Percentiles rank a stretch among this genome's conserved stretches.
These are phyloP conservation scores for Cyathus striatus DNA, from an alignment of 768 basidiomycete genomes.

Conservation along the genomic window DNA sequence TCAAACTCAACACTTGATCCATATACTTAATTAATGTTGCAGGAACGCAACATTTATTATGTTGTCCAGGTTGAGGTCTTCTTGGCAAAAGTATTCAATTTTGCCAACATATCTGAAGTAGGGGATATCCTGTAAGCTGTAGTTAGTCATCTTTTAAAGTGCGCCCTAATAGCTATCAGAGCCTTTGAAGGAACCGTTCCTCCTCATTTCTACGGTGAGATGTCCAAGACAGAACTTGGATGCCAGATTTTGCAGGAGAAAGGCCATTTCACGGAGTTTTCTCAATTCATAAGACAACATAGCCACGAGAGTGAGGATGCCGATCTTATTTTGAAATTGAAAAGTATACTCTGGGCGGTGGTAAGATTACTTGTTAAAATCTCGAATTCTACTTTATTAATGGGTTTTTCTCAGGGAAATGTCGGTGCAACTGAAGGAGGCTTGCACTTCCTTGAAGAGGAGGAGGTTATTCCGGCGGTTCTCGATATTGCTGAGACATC, in stretches of 20 bases:
- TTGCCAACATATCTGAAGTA: slow-evolving; percentile 47
- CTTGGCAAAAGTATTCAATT: slow-evolving; percentile 72
- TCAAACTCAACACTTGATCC: background rate
- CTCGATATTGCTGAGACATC: slow-evolving; percentile 90
- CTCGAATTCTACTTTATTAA: background rate
- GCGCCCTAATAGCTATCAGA: slow-evolving; percentile 22
- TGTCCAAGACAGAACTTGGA: slow-evolving; percentile 94
- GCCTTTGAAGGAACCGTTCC: slow-evolving; percentile 85
- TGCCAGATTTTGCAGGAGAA: slow-evolving; percentile 88
- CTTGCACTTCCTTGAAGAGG: slow-evolving; percentile 91
- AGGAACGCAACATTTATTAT: slow-evolving; percentile 94
- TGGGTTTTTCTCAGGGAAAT: slow-evolving; percentile 61
- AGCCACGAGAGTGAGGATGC: slow-evolving; percentile 79
- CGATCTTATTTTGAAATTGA: slow-evolving; percentile 82
- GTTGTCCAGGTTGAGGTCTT: slow-evolving; percentile 93
- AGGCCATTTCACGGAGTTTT: slow-evolving; percentile 88
- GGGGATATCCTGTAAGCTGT: slow-evolving; percentile 51
- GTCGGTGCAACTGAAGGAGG: slow-evolving; percentile 89
- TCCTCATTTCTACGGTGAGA: slow-evolving; percentile 95
- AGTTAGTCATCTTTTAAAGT: background rate
- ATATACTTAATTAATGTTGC: slow-evolving; percentile 2
- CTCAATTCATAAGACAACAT: slow-evolving; percentile 85
- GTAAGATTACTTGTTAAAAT: slow-evolving; percentile 46
- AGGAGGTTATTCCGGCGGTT: slow-evolving; percentile 87
- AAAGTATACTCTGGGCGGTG: slow-evolving; percentile 95